Evolutionary conservation across 768 basidiomycete species (phyloP).

Genomic region (Collybiopsis confluens): DNA sequence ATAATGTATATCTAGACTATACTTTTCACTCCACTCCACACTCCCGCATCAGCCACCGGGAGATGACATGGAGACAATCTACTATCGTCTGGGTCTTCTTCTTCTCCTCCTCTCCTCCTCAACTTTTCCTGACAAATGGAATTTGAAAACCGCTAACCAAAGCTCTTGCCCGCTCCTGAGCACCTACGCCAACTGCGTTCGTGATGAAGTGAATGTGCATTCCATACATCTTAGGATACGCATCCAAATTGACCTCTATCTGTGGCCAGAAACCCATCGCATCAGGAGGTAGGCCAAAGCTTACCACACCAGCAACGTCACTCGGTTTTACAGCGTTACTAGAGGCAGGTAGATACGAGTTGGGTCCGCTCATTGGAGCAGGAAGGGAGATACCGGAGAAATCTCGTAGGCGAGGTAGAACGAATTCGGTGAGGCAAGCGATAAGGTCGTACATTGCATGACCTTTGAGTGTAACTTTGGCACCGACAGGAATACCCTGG

Average conservation of each 20-base stretch:
- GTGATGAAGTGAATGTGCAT: conserved; percentile 96
- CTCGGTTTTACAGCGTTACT: conserved; percentile 69
- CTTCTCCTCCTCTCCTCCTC: too few relatives aligned
- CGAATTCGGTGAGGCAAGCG: conserved; percentile 84
- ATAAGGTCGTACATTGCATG: conserved; percentile 95
- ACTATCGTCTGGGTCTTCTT: too few relatives aligned
- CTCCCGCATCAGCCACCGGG: too few relatives aligned
- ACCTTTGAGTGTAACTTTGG: conserved; percentile 87
- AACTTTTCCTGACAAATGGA: conserved; percentile 50
- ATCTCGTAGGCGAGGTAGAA: conserved; percentile 90
- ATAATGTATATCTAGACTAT: too few relatives aligned
- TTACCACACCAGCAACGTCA: conserved; percentile 82
- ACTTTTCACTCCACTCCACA: too few relatives aligned
- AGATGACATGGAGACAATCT: too few relatives aligned
- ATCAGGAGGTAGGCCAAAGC: conserved; percentile 77
- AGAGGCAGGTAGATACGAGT: conserved; percentile 38
- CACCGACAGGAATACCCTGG: conserved; percentile 76
- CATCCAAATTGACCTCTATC: conserved; percentile 89
- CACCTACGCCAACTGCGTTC: conserved; percentile 81
- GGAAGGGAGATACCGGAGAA: conserved; percentile 82
- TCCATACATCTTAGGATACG: conserved; percentile 81
- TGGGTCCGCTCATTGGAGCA: background rate
- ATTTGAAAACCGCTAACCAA: conserved; percentile 90
- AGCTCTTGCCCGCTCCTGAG: conserved; percentile 83
- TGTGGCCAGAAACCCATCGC: conserved; percentile 94